Evolutionary conservation across 371 early-diverging fungal genomes (phyloP).

Genomic region (Circinella minor): DNA sequence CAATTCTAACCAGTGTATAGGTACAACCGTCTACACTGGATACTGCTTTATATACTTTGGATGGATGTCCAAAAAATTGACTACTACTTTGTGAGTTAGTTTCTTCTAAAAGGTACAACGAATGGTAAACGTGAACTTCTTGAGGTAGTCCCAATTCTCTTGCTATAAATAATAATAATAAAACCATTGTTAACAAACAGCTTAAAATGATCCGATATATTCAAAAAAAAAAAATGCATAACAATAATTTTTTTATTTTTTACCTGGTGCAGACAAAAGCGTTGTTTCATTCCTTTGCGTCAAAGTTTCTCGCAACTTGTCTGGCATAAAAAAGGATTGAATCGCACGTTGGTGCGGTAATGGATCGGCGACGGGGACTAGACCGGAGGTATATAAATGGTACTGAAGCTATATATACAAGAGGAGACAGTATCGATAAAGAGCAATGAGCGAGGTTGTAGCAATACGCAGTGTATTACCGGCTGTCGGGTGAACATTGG

Average conservation of each 20-base stretch:
- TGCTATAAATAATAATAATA: constrained; percentile 25
- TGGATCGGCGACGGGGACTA: constrained; percentile 72
- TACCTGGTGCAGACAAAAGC: constrained; percentile 62
- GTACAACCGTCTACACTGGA: constrained; percentile 82
- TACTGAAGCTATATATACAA: constrained; percentile 63
- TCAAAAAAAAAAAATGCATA: too few species aligned
- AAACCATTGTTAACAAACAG: background rate
- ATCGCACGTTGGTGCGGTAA: constrained; percentile 77
- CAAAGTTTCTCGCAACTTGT: constrained; percentile 79
- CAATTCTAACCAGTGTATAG: constrained; percentile 84
- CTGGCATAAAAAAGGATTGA: constrained; percentile 84
- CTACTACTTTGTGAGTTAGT: constrained; percentile 42
- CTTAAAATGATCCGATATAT: too few species aligned
- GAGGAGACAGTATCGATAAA: constrained; percentile 14
- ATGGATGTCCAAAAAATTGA: constrained; percentile 76
- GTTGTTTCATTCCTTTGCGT: constrained; percentile 73
- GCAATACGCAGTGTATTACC: constrained; percentile 27
- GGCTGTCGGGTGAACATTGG: constrained; percentile 47
- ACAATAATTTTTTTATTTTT: background rate
- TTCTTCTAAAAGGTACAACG: constrained; percentile 79
- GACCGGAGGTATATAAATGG: constrained; percentile 74
- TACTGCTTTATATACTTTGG: constrained; percentile 84
- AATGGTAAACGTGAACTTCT: constrained; percentile 58
- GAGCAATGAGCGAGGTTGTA: constrained; percentile 8
- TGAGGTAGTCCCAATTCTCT: constrained; percentile 62